phyloP scores from a whole-genome alignment of 1,284 basidiomycete species.

The Sanghuangporus baumii region DNA sequence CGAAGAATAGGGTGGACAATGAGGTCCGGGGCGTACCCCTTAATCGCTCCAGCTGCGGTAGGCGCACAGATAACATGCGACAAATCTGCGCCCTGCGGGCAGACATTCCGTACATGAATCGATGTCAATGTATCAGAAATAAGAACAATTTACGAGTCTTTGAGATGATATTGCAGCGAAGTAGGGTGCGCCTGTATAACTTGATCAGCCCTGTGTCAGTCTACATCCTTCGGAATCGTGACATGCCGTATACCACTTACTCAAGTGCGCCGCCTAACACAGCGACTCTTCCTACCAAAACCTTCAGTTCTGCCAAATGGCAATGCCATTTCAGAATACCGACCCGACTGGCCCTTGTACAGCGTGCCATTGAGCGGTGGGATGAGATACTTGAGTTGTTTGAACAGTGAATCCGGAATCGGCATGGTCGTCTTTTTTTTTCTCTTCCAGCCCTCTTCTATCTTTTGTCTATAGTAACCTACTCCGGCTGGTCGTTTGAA shows the following conservation, averaged over 20 bases:
- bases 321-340: constrained; percentile 19
- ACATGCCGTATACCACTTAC: constrained; percentile 37
- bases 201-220: constrained; percentile 23
- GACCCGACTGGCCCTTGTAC: constrained; percentile 95
- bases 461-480: no score
- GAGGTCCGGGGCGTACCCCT: constrained; percentile 91
- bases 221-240: neutral
- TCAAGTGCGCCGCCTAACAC: constrained; percentile 92
- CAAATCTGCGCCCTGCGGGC: constrained; percentile 77
- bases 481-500: neutral
- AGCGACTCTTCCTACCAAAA: constrained; percentile 69
- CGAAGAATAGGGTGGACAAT: constrained; percentile 92
- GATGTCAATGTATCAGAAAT: neutral
- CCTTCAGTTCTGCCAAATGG: no score
- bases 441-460: neutral
- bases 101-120: neutral
- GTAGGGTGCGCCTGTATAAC: constrained; percentile 95
- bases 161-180: constrained; percentile 88
- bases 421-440: constrained; percentile 33
- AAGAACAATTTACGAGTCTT: constrained; percentile 53
- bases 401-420: constrained; percentile 50
- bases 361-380: constrained; percentile 80
- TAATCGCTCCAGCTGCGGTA: constrained; percentile 84
- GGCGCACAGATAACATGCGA: constrained; percentile 97
- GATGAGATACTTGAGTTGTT: constrained; percentile 73